Percentiles rank a stretch among this genome's conserved stretches.
These are phyloP conservation scores for Austroboletus novae-zelandiae DNA, from an alignment of 1,284 basidiomycete species.

Conservation along the genomic window DNA sequence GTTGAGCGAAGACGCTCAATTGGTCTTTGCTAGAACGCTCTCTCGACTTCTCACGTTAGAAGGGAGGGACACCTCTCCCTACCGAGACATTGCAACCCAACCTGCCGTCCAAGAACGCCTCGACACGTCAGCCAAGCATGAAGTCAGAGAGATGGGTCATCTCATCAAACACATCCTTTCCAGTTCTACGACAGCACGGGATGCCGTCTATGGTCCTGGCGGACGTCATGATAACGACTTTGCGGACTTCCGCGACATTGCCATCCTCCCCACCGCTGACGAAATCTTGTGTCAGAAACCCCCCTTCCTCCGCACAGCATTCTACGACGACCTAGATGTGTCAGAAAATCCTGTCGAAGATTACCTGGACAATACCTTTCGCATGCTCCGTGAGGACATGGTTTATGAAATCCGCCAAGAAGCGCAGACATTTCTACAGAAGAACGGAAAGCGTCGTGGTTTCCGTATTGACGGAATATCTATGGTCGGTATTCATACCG, in stretches of 20 bases:
- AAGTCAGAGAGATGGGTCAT: slow-evolving; percentile 37
- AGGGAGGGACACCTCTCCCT: slow-evolving; percentile 9
- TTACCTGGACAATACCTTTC: slow-evolving; percentile 64
- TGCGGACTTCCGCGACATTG: slow-evolving; percentile 50
- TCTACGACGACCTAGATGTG: slow-evolving; percentile 39
- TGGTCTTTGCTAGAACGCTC: slow-evolving; percentile 50
- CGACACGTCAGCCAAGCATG: slow-evolving; percentile 33
- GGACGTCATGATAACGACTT: slow-evolving; percentile 69
- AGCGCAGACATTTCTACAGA: slow-evolving; percentile 39
- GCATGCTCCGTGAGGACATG: slow-evolving; percentile 66
- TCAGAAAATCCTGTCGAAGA: slow-evolving; percentile 36
- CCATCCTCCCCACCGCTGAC: slow-evolving; percentile 58
- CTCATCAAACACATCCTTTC: slow-evolving; percentile 43
- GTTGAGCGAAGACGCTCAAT: slow-evolving; percentile 37
- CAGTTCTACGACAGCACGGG: slow-evolving; percentile 11
- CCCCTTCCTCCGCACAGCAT: slow-evolving; percentile 45
- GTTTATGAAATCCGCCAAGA: slow-evolving; percentile 60
- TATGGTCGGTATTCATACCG: slow-evolving; percentile 38
- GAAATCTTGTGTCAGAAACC: slow-evolving; percentile 38
- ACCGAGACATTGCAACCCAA: slow-evolving; percentile 3
- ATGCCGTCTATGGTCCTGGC: slow-evolving; percentile 39
- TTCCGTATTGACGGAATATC: slow-evolving; percentile 39
- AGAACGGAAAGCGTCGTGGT: slow-evolving; percentile 43
- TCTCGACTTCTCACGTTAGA: slow-evolving; percentile 41
- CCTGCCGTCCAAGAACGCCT: slow-evolving; percentile 5